Percentiles rank a stretch among this genome's conserved stretches.
Conservation (phyloP, 2,329 filamentous ascomycete genomes). For the Colletotrichum orbiculare region DNA sequence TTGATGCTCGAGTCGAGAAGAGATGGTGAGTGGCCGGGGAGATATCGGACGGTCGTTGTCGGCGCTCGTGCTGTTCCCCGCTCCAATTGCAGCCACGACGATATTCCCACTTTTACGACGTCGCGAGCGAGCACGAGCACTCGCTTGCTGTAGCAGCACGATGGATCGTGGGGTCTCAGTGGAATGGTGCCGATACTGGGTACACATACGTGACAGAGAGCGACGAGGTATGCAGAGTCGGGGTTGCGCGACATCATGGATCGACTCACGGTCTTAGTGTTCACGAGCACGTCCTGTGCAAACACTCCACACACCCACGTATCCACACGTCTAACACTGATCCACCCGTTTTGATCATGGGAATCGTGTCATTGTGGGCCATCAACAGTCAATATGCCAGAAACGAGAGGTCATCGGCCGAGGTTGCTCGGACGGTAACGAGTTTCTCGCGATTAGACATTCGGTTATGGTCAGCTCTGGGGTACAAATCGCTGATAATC, state of each 20-base stretch:
- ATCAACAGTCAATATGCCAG: conserved; percentile 5
- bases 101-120: neutral
- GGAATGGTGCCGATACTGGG: too few relatives aligned
- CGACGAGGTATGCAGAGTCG: conserved; percentile 13
- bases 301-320: conserved; percentile 30
- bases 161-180: too few relatives aligned
- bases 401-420: conserved; percentile 14
- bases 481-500: too few relatives aligned
- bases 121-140: too few relatives aligned
- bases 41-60: too few relatives aligned
- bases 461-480: too few relatives aligned
- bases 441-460: too few relatives aligned
- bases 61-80: too few relatives aligned
- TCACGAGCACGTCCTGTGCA: conserved; percentile 9
- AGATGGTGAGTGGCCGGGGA: too few relatives aligned
- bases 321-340: conserved; percentile 21
- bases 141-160: too few relatives aligned
- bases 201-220: neutral
- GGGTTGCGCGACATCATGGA: conserved; percentile 24
- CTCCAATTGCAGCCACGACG: too few relatives aligned
- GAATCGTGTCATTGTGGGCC: conserved; percentile 21
- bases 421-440: conserved; percentile 9
- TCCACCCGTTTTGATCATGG: conserved; percentile 13
- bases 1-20: too few relatives aligned
- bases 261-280: conserved; percentile 19